Base-by-base conservation (phyloP, 768 basidiomycete genomes). In the Amyloporia xantha region DNA sequence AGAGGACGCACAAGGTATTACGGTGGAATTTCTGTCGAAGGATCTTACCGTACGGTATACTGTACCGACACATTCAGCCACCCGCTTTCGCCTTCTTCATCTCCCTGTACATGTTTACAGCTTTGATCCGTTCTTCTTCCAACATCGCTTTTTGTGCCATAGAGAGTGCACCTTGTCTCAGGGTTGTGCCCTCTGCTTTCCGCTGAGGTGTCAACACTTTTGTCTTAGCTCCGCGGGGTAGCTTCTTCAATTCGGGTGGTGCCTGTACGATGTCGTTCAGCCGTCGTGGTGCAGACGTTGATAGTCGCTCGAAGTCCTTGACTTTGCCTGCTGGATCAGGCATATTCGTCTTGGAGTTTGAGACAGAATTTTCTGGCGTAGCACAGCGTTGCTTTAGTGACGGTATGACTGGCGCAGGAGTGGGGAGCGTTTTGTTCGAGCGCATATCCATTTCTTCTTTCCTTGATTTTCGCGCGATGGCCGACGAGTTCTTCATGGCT, bases 121-220 rank as follows among this genome's bases (percentile, higher is more conserved):
- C 85, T 51, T 75, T 81, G 56, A 85, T 81, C 53, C 88, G 73
- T 49, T 90, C 87, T 45, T 72, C 70, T 58, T 85, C 85, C 77
- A 91, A 80, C 80, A 86, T 80, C 5, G 72, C 71, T 61, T 79
- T 82, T 68, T 89, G 86, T 12, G 83, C 80, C 76, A 88, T 81
- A 24, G 82, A 84, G 25, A 90, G 55, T 6, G 86, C 73, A 2
- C 73, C 74, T 9, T 75, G 67, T 33, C 53, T 60, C 58, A 71
- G 49, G 4, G 53, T 58, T 19, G 44, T 44, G n/a, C 44, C 27
- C 24, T 52, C 10, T 7, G 25, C 40, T 7, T 48, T 43, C 10
- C 43, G 48, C 12, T 40, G 41, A 11, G 51, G 50, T 1, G 54
- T 52, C 21, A 30, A 41, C 5, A 56, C 26, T 25, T 53, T 48